phyloP scores from a whole-genome alignment of 345 rosid genomes.

The Acer campestre region DNA sequence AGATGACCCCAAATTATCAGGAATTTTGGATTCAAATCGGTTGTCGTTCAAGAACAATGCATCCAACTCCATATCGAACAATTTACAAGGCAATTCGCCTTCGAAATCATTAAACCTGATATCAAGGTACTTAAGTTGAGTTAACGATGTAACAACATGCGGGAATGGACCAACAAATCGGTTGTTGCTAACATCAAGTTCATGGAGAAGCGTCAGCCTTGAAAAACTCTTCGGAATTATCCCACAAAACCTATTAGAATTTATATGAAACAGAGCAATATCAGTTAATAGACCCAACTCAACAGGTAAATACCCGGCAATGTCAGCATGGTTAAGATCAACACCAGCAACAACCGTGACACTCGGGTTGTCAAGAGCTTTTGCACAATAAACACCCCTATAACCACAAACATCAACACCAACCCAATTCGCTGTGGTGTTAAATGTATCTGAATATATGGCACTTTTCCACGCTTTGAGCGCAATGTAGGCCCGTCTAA shows the following conservation, averaged over 20 bases:
- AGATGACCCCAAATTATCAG: conserved; percentile 53
- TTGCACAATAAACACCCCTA: conserved; percentile 63
- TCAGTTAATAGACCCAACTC: conserved; percentile 64
- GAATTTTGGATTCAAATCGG: conserved; percentile 52
- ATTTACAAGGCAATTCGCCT: conserved; percentile 52
- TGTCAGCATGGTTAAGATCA: conserved; percentile 70
- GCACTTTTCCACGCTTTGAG: conserved; percentile 67
- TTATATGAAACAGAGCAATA: conserved; percentile 67
- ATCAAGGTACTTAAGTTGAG: conserved; percentile 57
- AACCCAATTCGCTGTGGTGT: conserved; percentile 56
- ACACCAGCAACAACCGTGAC: conserved; percentile 57
- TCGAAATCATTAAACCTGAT: conserved; percentile 63
- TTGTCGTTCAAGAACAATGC: conserved; percentile 69
- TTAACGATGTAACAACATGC: conserved; percentile 34
- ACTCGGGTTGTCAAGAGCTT: conserved; percentile 47
- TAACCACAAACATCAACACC: conserved; percentile 64
- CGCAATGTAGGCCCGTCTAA: conserved; percentile 56
- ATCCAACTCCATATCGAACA: conserved; percentile 62
- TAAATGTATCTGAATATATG: conserved; percentile 59
- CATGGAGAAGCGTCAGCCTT: conserved; percentile 48
- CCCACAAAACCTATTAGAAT: conserved; percentile 76
- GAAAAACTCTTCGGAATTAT: conserved; percentile 53
- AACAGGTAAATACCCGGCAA: conserved; percentile 59
- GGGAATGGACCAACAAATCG: conserved; percentile 66
- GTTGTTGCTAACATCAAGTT: conserved; percentile 72